Base-by-base conservation (phyloP, 1,139 yeast species). In the Pichia sp. region DNA sequence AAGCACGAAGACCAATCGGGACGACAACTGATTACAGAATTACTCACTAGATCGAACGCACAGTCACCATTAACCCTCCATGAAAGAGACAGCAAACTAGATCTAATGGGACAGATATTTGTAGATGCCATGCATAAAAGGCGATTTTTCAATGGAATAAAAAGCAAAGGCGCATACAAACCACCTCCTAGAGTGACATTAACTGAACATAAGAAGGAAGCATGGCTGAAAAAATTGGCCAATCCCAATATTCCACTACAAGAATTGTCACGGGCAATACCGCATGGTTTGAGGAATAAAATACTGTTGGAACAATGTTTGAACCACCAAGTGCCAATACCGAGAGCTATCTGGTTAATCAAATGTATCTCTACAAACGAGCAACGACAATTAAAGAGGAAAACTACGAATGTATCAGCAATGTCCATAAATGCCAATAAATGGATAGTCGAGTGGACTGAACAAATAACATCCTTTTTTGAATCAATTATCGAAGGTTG, bases 361-460 rank as follows among this genome's bases (percentile, higher is more conserved):
- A 82, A 89, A 61, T 88, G 97, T 69, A 89, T 91, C 1, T 83
- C 93, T 17, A 84, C 87, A 16, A 88, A 91, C 56, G 98, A 92
- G 65, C 79, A 87, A 55, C 71, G 91, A 41, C 81, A 87, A 4
- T 70, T 89, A 49, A 78, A 83, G 55, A 75, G 89, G 53, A 87
- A 84, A 58, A 48, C 48, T 2, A 33, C 50, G 5, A 54, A 53
- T 34, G 58, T 58, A 62, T 54, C 66, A 58, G 57, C 63, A 41
- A 55, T 50, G 12, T 58, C 53, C 14, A 60, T 63, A 2, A 72
- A 82, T 16, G 87, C 84, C 58, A 68, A 73, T 20, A 84, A 79
- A 53, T 85, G 96, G 89, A 72, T 85, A 9, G 84, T 83, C 57
- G 97, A 90, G 66, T 91, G 97, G 97, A 87, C 96, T 0, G 89